Base-by-base conservation (phyloP, 2,329 filamentous ascomycete genomes). In the Eurotiales sp. region DNA sequence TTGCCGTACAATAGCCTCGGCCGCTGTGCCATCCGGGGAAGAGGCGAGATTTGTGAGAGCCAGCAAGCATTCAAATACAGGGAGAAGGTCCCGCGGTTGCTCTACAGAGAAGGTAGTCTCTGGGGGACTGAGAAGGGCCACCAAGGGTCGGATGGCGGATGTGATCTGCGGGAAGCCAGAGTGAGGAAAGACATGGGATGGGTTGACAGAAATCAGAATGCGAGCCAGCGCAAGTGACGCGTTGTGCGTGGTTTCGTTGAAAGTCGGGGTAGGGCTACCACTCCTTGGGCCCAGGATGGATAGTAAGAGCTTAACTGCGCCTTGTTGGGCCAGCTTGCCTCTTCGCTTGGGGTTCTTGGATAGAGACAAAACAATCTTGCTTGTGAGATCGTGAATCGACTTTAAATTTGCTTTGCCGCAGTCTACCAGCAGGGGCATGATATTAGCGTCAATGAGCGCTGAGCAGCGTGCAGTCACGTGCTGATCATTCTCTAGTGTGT, bases 21-120 rank as follows among this genome's bases (percentile, higher is more conserved):
- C 81, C 12, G 71, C 64, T 23, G 67, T 61, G 48, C 62, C 61
- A 55, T 76, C 68, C 15, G 74, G 65, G 42, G 70, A 65, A 0
- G 89, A 95, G 0, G 92, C 93, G 7, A 99, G 81, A 61, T 99
- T 99, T 0, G 93, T 97, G 30, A 99, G 80, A 0, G 93, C 92
- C 67, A 97, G 86, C 8, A 99, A 79, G 0, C 87, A 80, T 70
- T 99, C 93, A 59, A 97, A 99, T 0, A 87, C 85, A 0, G 93
- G 90, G 0, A 99, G 79, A 12, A 97, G 81, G 66, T 96, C 88
- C 46, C 86, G 82, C 1, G 82, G 81, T 48, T 77, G 75, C 52
- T 74, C 72, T 21, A 64, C 70, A 6, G 72, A 66, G 32, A 67
- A 56, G 41, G 85, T 81, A 2, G 75, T 73, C 4, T 83, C 80